Evolutionary conservation across 176 grass and related monocot species (phyloP).

Genomic region (Juncus inflexus): DNA sequence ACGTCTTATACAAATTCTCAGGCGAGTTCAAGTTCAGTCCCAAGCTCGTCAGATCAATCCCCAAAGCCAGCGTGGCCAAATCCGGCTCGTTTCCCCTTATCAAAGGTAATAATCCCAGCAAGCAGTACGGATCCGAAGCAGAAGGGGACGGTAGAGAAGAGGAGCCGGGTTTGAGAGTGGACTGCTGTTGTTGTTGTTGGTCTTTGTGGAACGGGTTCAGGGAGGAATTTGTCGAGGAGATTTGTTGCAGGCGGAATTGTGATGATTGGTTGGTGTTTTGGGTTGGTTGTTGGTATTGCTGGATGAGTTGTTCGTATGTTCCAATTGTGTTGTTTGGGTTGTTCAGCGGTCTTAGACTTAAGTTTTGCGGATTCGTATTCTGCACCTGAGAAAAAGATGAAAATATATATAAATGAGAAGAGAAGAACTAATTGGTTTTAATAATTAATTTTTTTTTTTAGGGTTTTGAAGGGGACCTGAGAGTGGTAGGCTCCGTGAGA

Average conservation of each 20-base stretch:
- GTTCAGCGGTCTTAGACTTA: conserved; percentile 64
- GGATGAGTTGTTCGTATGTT: conserved; percentile 85
- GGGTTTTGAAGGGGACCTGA: conserved; percentile 13
- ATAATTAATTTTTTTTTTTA: too few relatives aligned
- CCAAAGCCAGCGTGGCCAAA: conserved; percentile 81
- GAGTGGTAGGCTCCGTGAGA: conserved; percentile 38
- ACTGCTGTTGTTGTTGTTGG: too few relatives aligned
- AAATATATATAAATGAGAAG: conserved; percentile 25
- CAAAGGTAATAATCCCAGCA: conserved; percentile 76
- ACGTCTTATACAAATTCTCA: conserved; percentile 92
- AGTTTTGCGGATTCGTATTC: conserved; percentile 47
- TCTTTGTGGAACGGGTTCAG: conserved; percentile 63
- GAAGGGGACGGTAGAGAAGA: background rate
- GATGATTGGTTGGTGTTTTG: conserved; percentile 41
- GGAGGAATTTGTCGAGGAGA: conserved; percentile 38
- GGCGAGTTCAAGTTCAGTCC: conserved; percentile 86
- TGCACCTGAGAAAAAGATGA: conserved; percentile 53
- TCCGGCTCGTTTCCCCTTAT: conserved; percentile 73
- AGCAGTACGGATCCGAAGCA: conserved; percentile 66
- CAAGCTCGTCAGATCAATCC: conserved; percentile 82
- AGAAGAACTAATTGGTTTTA: background rate
- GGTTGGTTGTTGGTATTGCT: conserved; percentile 65
- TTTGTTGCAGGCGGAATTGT: conserved; percentile 69
- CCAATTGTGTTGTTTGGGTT: conserved; percentile 60
- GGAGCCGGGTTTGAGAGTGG: too few relatives aligned